Conservation (phyloP, 148 eudicot genomes). For the Spergularia marina region DNA sequence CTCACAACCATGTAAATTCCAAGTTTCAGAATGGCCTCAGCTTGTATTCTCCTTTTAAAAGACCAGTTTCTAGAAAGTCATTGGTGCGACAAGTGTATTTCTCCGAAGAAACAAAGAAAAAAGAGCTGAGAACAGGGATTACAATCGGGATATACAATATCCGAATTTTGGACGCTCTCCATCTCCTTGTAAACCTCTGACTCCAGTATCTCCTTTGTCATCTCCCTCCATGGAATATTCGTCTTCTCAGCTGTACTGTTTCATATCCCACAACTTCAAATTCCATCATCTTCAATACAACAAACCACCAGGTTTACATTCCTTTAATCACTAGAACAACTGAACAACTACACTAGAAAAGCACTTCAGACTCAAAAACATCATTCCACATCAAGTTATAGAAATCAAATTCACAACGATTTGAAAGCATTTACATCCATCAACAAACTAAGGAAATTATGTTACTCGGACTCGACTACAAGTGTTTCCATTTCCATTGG, state of each 20-base stretch:
- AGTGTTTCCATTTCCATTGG: no score
- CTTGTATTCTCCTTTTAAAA: not conserved
- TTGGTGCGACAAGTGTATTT: not conserved
- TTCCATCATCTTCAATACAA: conserved; percentile 25
- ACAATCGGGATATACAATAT: conserved; percentile 81
- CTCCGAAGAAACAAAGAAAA: not conserved
- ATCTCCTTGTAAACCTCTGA: conserved; percentile 88
- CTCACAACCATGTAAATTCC: not conserved
- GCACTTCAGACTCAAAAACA: not conserved
- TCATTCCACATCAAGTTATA: not conserved
- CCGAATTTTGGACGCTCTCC: conserved; percentile 50
- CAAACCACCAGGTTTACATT: conserved; percentile 1
- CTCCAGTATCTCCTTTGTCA: conserved; percentile 80
- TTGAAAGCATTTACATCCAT: no score
- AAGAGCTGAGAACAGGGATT: conserved; percentile 19
- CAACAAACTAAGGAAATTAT: no score
- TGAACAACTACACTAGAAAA: not conserved
- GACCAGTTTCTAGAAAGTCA: not conserved
- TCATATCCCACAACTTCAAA: conserved; percentile 37
- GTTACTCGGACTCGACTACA: no score
- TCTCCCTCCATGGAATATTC: conserved; percentile 85
- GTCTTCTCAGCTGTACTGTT: conserved; percentile 97
- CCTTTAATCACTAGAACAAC: not conserved
- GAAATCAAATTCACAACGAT: not conserved
- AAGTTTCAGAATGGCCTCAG: not conserved